These are phyloP conservation scores for Bisporella sp. DNA, from an alignment of 2,329 filamentous ascomycete species.

Conservation along the genomic window DNA sequence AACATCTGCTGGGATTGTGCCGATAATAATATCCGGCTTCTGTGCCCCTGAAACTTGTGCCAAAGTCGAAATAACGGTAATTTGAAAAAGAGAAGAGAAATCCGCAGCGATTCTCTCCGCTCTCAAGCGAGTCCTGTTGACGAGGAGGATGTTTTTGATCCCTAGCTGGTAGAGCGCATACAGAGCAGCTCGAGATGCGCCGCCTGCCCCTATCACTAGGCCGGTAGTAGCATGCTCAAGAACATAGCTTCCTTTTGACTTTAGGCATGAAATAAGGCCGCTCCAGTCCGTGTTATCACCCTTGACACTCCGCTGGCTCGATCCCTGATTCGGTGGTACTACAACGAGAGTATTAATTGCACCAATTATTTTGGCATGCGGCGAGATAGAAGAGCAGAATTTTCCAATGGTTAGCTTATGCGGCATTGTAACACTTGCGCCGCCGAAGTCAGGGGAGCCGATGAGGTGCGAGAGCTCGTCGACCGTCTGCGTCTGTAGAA, in stretches of 20 bases:
- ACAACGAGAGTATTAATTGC: slow-evolving; percentile 68
- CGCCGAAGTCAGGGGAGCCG: slow-evolving; percentile 59
- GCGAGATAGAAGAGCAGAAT: slow-evolving; percentile 56
- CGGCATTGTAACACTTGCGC: slow-evolving; percentile 61
- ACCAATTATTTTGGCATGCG: slow-evolving; percentile 63
- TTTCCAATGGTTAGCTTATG: slow-evolving; percentile 65
- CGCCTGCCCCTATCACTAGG: slow-evolving; percentile 55
- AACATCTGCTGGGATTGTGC: neutral
- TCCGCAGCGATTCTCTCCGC: slow-evolving; percentile 60
- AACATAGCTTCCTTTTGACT: slow-evolving; percentile 31
- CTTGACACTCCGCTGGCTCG: slow-evolving; percentile 44
- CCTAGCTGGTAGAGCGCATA: slow-evolving; percentile 73
- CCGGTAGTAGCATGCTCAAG: slow-evolving; percentile 54
- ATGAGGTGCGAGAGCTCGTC: slow-evolving; percentile 55
- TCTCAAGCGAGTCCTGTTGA: slow-evolving; percentile 35
- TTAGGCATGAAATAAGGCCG: slow-evolving; percentile 50
- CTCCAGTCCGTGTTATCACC: slow-evolving; percentile 79
- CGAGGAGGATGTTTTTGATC: slow-evolving; percentile 64
- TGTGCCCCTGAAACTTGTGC: neutral
- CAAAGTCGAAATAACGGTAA: neutral
- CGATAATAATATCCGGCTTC: neutral
- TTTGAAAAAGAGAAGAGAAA: slow-evolving; percentile 39
- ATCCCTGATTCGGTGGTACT: slow-evolving; percentile 28
- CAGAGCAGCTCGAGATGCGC: slow-evolving; percentile 68
- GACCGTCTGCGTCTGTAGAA: slow-evolving; percentile 53